Evolutionary conservation across 352 stramenopile genomes (phyloP).

Genomic region (Phytophthora colocasiae): DNA sequence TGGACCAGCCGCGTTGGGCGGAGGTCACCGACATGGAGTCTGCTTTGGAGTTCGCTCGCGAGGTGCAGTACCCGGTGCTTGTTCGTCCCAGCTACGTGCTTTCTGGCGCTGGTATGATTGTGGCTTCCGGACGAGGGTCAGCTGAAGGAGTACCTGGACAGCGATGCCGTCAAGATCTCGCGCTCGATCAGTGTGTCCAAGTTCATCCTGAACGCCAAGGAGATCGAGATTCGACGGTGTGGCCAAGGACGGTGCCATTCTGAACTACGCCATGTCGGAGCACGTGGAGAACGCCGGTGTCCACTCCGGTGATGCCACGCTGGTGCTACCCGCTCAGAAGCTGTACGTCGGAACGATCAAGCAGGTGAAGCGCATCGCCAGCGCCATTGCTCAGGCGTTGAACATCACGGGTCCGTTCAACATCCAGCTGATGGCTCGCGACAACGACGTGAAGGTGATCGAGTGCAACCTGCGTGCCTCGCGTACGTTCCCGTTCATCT

Average conservation of each 20-base stretch:
- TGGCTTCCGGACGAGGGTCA: conserved; percentile 93
- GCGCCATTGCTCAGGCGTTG: conserved; percentile 93
- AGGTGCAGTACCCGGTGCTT: conserved; percentile 96
- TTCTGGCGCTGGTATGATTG: conserved; percentile 96
- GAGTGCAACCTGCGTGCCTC: conserved; percentile 99
- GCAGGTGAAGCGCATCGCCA: conserved; percentile 96
- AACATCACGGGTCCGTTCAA: conserved; percentile 99
- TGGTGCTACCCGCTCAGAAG: conserved; percentile 98
- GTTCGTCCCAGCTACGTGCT: conserved; percentile 98
- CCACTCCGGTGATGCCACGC: conserved; percentile 98
- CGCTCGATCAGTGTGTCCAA: conserved; percentile 98
- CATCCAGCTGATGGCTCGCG: conserved; percentile 99
- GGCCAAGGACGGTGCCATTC: conserved; percentile 94
- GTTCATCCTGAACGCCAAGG: conserved; percentile 98
- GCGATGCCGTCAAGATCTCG: conserved; percentile 91
- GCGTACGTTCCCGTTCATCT: conserved; percentile 99
- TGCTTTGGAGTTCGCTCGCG: conserved; percentile 92
- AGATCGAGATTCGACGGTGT: conserved; percentile 99
- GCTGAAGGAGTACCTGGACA: conserved; percentile 79
- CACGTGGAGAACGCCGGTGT: conserved; percentile 99
- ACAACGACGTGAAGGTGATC: conserved; percentile 99
- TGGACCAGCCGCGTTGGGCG: conserved; percentile 86
- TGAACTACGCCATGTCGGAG: conserved; percentile 99
- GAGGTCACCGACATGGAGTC: conserved; percentile 90
- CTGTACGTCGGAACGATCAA: conserved; percentile 98